Conservation (phyloP, 805 yeast genomes). For the Lipomyces japonicus region DNA sequence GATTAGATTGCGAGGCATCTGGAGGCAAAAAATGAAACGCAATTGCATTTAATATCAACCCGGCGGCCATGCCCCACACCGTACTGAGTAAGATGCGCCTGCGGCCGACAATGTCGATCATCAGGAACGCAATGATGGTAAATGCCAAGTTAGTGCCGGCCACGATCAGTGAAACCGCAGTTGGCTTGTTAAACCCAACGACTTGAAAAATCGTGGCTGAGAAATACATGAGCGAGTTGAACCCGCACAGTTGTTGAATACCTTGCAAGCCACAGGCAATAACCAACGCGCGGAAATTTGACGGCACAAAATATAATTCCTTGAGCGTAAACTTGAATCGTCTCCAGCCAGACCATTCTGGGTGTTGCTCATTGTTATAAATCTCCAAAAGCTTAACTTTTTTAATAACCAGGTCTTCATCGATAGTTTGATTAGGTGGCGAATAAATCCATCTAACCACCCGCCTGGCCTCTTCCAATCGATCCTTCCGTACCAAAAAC, state of each 20-base stretch:
- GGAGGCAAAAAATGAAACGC: slow-evolving; percentile 85
- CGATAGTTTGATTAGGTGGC: slow-evolving; percentile 43
- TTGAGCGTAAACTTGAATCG: slow-evolving; percentile 33
- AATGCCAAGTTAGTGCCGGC: slow-evolving; percentile 93
- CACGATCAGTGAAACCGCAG: slow-evolving; percentile 90
- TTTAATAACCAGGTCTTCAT: slow-evolving; percentile 59
- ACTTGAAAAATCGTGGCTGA: slow-evolving; percentile 88
- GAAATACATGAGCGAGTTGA: slow-evolving; percentile 94
- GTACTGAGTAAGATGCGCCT: slow-evolving; percentile 73
- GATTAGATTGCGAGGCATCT: slow-evolving; percentile 39
- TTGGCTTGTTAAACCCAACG: slow-evolving; percentile 81
- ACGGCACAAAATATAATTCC: slow-evolving; percentile 38
- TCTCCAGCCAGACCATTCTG: slow-evolving; percentile 18
- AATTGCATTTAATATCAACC: slow-evolving; percentile 76
- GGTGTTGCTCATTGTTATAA: slow-evolving; percentile 26
- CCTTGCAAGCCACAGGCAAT: slow-evolving; percentile 94
- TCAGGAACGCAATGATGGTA: slow-evolving; percentile 78
- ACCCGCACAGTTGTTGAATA: slow-evolving; percentile 94
- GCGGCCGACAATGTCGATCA: slow-evolving; percentile 86
- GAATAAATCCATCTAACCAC: slow-evolving; percentile 62
- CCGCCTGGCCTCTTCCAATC: slow-evolving; percentile 57
- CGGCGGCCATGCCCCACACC: slow-evolving; percentile 78
- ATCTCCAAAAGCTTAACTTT: slow-evolving; percentile 59
- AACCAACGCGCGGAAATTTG: slow-evolving; percentile 83
- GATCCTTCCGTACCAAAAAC: slow-evolving; percentile 70